Evolutionary conservation across 129 eudicot species (phyloP).

Genomic region (Erigeron canadensis): DNA sequence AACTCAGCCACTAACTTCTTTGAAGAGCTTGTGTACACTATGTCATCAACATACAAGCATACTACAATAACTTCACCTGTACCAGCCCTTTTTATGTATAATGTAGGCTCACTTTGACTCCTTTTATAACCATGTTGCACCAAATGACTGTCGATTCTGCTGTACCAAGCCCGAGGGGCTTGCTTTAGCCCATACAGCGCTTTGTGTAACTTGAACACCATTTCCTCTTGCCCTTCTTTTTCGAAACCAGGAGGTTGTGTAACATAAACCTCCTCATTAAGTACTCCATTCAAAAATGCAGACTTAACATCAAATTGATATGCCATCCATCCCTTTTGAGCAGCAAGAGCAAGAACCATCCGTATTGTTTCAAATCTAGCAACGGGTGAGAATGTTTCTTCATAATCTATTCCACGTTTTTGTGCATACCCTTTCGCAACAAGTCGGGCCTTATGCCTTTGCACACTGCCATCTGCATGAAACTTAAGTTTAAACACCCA

Average conservation of each 20-base stretch:
- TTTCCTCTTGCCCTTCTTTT: not conserved
- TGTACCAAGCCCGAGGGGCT: not conserved
- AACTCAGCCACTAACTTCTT: not conserved
- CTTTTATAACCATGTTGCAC: constrained; percentile 1
- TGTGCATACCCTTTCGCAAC: constrained; percentile 22
- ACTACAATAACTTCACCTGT: not conserved
- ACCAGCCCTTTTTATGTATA: not conserved
- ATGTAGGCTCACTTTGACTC: not conserved
- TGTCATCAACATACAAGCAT: not conserved
- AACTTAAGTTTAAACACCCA: not conserved
- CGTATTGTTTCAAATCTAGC: not conserved
- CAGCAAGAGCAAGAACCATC: not conserved
- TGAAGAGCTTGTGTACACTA: not conserved
- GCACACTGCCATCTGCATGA: not conserved
- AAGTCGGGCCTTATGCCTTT: constrained; percentile 4
- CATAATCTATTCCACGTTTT: not conserved
- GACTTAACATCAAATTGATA: not conserved
- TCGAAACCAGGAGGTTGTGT: constrained; percentile 17
- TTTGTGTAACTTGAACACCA: constrained; percentile 4
- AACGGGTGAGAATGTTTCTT: not conserved
- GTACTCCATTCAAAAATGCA: not conserved
- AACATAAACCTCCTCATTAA: constrained; percentile 15
- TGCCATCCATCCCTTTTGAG: not conserved
- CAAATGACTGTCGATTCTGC: constrained; percentile 4
- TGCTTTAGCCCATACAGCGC: constrained; percentile 1